Evolutionary conservation across 73 alveolate genomes (phyloP).

Genomic region (Paramecium biaurelia): DNA sequence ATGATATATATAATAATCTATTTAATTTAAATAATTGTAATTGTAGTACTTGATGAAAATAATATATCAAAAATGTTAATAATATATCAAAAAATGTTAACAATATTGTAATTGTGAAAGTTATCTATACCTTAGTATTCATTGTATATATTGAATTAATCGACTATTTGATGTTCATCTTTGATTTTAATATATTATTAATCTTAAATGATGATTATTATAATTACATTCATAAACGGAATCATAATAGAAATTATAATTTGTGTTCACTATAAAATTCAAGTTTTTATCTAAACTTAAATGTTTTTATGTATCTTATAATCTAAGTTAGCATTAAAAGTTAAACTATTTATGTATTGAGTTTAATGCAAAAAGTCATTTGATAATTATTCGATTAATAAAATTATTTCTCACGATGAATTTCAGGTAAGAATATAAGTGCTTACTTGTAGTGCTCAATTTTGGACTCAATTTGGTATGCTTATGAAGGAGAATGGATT

Average conservation of each 20-base stretch:
- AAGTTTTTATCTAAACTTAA: not conserved
- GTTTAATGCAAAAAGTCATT: not conserved
- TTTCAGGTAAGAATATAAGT: not conserved
- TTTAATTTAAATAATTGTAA: no score
- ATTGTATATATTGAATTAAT: no score
- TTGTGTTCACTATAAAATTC: not conserved
- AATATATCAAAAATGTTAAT: not conserved
- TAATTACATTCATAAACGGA: not conserved
- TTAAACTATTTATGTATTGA: not conserved
- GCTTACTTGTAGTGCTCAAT: not conserved
- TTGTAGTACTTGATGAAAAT: not conserved
- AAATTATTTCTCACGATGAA: slow-evolving; percentile 14
- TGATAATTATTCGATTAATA: not conserved
- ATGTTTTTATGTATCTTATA: not conserved
- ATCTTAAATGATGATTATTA: not conserved
- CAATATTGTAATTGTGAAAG: no score
- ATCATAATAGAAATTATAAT: not conserved
- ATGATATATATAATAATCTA: not conserved
- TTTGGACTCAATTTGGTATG: slow-evolving; percentile 38
- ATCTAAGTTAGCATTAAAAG: not conserved
- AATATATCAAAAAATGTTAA: no score
- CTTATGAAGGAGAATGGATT: not conserved
- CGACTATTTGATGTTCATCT: no score
- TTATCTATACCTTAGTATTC: no score
- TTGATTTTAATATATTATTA: not conserved